phyloP scores from a whole-genome alignment of 805 yeast genomes.

The Saccharomycopsis sp. region DNA sequence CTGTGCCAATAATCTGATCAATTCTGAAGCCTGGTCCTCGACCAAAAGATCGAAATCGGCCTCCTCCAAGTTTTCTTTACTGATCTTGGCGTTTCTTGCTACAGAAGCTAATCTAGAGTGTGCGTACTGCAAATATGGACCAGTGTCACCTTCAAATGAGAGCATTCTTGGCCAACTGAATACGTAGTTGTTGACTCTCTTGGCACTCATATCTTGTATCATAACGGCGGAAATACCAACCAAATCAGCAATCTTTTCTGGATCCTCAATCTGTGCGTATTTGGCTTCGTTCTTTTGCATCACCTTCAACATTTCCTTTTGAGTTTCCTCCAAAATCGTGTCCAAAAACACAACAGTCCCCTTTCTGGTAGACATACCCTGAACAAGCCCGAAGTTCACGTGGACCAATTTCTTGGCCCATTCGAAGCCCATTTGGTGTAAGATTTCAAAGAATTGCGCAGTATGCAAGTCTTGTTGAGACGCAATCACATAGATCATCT shows the following conservation, averaged over 20 bases:
- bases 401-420: conserved; percentile 83
- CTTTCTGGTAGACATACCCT: conserved; percentile 96
- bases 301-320: conserved; percentile 90
- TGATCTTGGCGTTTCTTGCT: conserved; percentile 70
- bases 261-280: conserved; percentile 88
- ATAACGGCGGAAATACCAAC: conserved; percentile 96
- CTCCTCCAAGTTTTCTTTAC: conserved; percentile 34
- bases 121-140: conserved; percentile 97
- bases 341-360: conserved; percentile 99
- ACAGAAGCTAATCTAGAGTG: conserved; percentile 95
- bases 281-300: conserved; percentile 89
- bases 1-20: conserved; percentile 75
- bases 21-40: conserved; percentile 63
- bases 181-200: conserved; percentile 91
- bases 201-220: conserved; percentile 98
- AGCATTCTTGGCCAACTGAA: conserved; percentile 98
- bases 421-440: conserved; percentile 81
- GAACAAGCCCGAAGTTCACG: conserved; percentile 95
- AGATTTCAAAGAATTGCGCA: conserved; percentile 89
- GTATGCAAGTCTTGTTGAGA: conserved; percentile 92
- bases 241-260: conserved; percentile 90
- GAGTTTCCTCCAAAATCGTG: conserved; percentile 86
- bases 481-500: conserved; percentile 94
- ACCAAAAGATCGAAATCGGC: conserved; percentile 58
- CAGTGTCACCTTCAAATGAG: conserved; percentile 98